These are phyloP conservation scores for Saturnispora besseyi DNA, from an alignment of 805 yeast genomes.

Conservation along the genomic window DNA sequence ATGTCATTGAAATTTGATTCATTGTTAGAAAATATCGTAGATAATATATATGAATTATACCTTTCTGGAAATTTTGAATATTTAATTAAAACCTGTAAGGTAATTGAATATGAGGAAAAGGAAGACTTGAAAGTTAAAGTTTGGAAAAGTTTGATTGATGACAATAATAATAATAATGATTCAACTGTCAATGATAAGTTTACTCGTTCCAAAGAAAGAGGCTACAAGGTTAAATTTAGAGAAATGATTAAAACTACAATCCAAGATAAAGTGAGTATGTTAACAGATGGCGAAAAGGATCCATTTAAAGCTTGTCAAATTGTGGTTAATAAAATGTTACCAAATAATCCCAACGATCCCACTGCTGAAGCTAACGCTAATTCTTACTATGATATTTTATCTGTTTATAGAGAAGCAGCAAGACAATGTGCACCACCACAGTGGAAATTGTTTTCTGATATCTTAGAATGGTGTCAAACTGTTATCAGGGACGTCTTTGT, in stretches of 20 bases:
- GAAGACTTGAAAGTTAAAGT: slow-evolving; percentile 54
- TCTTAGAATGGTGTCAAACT: slow-evolving; percentile 57
- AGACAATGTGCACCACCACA: slow-evolving; percentile 52
- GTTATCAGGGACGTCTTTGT: slow-evolving; percentile 57
- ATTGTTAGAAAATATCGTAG: slow-evolving; percentile 55
- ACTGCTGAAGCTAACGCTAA: slow-evolving; percentile 25
- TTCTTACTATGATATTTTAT: slow-evolving; percentile 78
- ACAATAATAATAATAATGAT: slow-evolving; percentile 6
- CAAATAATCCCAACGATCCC: slow-evolving; percentile 4
- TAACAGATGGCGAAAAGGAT: slow-evolving; percentile 2
- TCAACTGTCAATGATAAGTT: slow-evolving; percentile 14
- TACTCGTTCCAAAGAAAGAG: slow-evolving; percentile 41
- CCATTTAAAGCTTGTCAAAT: slow-evolving; percentile 6
- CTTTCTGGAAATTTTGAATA: slow-evolving; percentile 60
- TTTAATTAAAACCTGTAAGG: slow-evolving; percentile 62
- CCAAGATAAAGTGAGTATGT: slow-evolving; percentile 45
- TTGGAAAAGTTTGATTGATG: slow-evolving; percentile 14
- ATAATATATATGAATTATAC: slow-evolving; percentile 54
- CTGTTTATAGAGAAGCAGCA: slow-evolving; percentile 53
- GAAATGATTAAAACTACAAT: slow-evolving; percentile 51
- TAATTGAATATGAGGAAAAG: slow-evolving; percentile 70
- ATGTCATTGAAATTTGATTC: slow-evolving; percentile 53
- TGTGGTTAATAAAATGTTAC: slow-evolving; percentile 5
- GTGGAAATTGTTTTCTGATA: slow-evolving; percentile 64
- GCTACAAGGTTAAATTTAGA: slow-evolving; percentile 54